Conservation (phyloP, 805 yeast genomes). For the Starmerella davenportii region DNA sequence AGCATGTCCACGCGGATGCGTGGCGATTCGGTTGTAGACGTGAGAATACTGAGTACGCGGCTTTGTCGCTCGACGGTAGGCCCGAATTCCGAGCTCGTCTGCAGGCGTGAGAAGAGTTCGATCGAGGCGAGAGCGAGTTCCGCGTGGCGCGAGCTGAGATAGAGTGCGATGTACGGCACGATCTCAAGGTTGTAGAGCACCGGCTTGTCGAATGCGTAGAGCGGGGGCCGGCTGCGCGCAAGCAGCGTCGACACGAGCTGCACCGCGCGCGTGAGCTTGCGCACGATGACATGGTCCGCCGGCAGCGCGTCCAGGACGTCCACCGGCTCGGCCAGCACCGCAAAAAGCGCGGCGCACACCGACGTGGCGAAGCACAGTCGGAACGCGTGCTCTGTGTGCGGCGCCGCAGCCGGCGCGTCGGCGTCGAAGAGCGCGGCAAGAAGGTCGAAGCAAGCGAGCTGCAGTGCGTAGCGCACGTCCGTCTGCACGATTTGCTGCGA, state of each 20-base stretch:
- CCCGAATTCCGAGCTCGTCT: constrained; percentile 33
- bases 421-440: constrained; percentile 33
- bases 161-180: constrained; percentile 56
- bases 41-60: constrained; percentile 50
- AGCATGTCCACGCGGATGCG: constrained; percentile 58
- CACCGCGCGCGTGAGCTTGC: constrained; percentile 28
- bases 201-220: constrained; percentile 31
- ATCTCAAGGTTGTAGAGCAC: constrained; percentile 51
- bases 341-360: constrained; percentile 38
- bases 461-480: constrained; percentile 23
- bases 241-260: constrained; percentile 26
- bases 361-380: constrained; percentile 41
- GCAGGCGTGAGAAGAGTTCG: constrained; percentile 33
- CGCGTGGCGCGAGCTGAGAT: constrained; percentile 40
- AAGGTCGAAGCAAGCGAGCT: constrained; percentile 35
- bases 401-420: background rate
- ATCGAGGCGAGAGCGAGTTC: constrained; percentile 38
- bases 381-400: constrained; percentile 23
- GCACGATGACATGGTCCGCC: constrained; percentile 22
- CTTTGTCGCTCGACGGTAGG: constrained; percentile 28
- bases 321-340: constrained; percentile 38
- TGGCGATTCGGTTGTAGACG: constrained; percentile 60
- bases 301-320: constrained; percentile 34
- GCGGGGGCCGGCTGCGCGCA: constrained; percentile 18
- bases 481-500: background rate